A percentile compares a stretch with the other conserved stretches of the same genome.
These are phyloP conservation scores for Ustilaginoidea virens DNA, from an alignment of 2,329 filamentous ascomycete species.

Conservation along the genomic window DNA sequence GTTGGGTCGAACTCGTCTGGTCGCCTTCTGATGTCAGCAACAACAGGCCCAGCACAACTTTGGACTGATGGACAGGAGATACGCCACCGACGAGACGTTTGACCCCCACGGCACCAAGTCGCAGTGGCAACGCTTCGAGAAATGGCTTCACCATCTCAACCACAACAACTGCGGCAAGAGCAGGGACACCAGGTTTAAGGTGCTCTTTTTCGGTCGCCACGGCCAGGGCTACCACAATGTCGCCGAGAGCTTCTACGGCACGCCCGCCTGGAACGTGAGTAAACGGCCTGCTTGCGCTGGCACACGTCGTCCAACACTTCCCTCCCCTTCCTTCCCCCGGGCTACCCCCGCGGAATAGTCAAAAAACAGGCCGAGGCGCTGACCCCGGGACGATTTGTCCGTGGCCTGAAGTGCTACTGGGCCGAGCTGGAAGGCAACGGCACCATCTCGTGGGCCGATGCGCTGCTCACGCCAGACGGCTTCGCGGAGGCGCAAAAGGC, in stretches of 20 bases:
- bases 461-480: conserved; percentile 43
- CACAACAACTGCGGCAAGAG: conserved; percentile 16
- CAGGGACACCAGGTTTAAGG: conserved; percentile 41
- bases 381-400: too few species aligned
- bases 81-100: conserved; percentile 35
- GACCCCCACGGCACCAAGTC: conserved; percentile 27
- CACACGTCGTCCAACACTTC: too few species aligned
- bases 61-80: conserved; percentile 47
- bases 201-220: conserved; percentile 54
- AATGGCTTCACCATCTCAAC: conserved; percentile 43
- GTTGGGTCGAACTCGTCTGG: background rate
- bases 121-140: conserved; percentile 49
- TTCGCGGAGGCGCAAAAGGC: conserved; percentile 40
- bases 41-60: conserved; percentile 43
- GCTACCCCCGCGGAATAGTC: too few species aligned
- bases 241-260: conserved; percentile 51
- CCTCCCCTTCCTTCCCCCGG: too few species aligned
- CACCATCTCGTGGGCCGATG: conserved; percentile 47
- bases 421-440: conserved; percentile 46
- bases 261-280: conserved; percentile 51
- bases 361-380: too few species aligned
- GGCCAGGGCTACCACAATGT: conserved; percentile 51
- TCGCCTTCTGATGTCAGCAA: background rate
- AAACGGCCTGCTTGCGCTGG: conserved; percentile 6
- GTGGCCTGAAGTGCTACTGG: conserved; percentile 57